A percentile compares a stretch with the other conserved stretches of the same genome.
Evolutionary conservation across 2,329 filamentous ascomycete species (phyloP).

Genomic region (Penicillium sp.): DNA sequence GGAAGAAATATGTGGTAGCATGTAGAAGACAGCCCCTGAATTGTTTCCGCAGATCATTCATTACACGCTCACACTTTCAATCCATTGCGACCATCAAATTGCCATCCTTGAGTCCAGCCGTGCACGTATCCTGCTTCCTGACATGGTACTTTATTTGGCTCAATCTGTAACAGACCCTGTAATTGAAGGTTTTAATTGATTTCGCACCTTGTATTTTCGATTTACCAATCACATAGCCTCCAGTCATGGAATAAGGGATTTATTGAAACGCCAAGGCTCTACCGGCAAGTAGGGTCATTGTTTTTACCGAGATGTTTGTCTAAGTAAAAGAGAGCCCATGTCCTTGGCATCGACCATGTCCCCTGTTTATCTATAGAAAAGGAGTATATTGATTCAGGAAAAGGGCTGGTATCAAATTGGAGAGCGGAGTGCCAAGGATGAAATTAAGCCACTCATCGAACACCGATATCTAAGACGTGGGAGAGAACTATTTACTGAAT

Average conservation of each 20-base stretch:
- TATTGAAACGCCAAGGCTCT: conserved; percentile 2
- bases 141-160: background rate
- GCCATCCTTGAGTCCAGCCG: background rate
- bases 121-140: background rate
- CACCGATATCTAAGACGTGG: too few relatives aligned
- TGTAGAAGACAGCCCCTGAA: background rate
- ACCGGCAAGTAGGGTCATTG: conserved; percentile 1
- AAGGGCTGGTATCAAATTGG: too few relatives aligned
- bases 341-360: too few relatives aligned
- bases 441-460: too few relatives aligned
- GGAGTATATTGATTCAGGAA: too few relatives aligned
- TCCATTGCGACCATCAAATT: background rate
- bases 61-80: background rate
- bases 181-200: background rate
- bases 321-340: too few relatives aligned
- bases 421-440: too few relatives aligned
- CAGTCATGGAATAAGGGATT: background rate
- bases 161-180: conserved; percentile 2
- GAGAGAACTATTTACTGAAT: too few relatives aligned
- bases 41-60: background rate
- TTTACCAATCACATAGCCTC: background rate
- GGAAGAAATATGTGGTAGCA: background rate
- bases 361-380: too few relatives aligned
- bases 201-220: background rate
- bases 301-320: conserved; percentile 5